Conservation (phyloP, 1,284 basidiomycete genomes). For the Fomitopsis palustris region DNA sequence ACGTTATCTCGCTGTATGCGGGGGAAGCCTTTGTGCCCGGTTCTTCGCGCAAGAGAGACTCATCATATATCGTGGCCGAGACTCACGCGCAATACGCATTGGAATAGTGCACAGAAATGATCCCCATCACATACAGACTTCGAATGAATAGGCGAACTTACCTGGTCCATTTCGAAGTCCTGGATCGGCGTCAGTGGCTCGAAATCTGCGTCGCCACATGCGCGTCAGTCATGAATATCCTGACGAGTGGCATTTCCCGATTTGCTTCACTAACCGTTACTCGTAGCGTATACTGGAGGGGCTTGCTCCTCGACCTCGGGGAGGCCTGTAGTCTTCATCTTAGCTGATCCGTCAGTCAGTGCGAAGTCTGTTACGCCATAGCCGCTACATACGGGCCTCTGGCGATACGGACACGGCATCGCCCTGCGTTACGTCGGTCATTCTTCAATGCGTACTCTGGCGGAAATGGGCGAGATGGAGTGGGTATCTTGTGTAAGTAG, state of each 20-base stretch:
- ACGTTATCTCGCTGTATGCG: too few species aligned
- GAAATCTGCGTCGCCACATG: conserved; percentile 3
- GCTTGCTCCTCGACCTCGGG: conserved; percentile 13
- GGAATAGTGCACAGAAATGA: too few species aligned
- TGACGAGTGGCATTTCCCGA: neutral
- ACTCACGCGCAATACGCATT: too few species aligned
- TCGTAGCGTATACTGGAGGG: conserved; percentile 1
- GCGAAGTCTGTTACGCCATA: neutral
- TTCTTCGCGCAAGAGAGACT: too few species aligned
- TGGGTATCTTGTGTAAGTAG: too few species aligned
- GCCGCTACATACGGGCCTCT: conserved; percentile 18
- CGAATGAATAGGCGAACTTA: neutral
- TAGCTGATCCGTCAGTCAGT: conserved; percentile 4
- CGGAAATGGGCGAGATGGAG: too few species aligned
- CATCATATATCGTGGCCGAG: too few species aligned
- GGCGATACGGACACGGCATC: conserved; percentile 11
- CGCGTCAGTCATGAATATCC: neutral
- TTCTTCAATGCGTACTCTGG: too few species aligned
- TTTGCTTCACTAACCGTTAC: neutral
- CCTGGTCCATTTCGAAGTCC: conserved; percentile 12
- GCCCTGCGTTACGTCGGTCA: neutral
- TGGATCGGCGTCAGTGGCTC: conserved; percentile 5
- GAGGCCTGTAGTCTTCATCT: conserved; percentile 13
- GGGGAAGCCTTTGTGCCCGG: too few species aligned
- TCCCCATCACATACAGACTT: neutral